Evolutionary conservation across 352 stramenopile genomes (phyloP), one percentile per base, ranked within the genome.

Genomic region (Phytopythium sindhum): DNA sequence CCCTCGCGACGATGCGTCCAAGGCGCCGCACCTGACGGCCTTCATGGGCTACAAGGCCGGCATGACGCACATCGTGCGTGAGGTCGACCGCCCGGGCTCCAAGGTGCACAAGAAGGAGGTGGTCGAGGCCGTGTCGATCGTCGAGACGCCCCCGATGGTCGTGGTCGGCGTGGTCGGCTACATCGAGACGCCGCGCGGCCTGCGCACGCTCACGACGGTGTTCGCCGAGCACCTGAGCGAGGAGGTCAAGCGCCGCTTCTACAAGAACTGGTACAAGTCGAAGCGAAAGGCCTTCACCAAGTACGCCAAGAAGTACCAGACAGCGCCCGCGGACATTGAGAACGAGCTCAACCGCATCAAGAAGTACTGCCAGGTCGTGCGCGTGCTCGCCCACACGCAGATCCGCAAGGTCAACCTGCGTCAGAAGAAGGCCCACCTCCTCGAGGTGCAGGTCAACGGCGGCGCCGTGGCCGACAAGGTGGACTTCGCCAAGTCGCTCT

Each of bases 281-380:
- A 99, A 99, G 97, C 97, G 98, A 65, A 99, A 99, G 97, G 98
- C 98, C 61, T 99, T 99, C 91, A 99, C 97, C 84, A 99, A 99
- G 88, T 99, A 99, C 85, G 96, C 97, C 65, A 99, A 99, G 88
- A 99, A 99, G 87, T 99, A 98, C 91, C 86, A 96, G 64, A 97
- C 97, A 51, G 88, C 86, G 63, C 83, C 81, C 48, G 79, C 78
- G 11, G 88, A 97, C 68, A 97, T 99, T 70, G 95, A 98, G 72
- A 94, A 97, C 69, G 97, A 99, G 87, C 86, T 99, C 57, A 97
- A 98, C 72, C 94, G 97, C 65, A 99, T 99, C 73, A 99, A 98
- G 89, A 99, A 99, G 84, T 99, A 99, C 94, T 99, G 95, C 88
- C 90, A 98, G 70, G 95, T 99, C 64, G 96, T 99, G 45, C 97